Evolutionary conservation across 2,329 filamentous ascomycete species (phyloP).

Genomic region (Ambrosiella cleistominuta): DNA sequence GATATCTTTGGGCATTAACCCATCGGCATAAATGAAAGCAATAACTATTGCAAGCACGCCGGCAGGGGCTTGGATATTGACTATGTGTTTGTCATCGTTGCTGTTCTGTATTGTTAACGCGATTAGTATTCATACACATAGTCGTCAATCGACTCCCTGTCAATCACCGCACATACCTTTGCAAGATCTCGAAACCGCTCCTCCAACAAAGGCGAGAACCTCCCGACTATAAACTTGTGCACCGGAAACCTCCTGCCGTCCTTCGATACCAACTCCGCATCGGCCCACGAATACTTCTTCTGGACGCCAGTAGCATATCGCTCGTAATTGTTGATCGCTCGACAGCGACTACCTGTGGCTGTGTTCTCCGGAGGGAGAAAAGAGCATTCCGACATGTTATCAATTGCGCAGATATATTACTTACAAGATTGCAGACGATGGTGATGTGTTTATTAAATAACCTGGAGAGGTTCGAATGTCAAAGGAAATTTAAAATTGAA

Average conservation of each 20-base stretch:
- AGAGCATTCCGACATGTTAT: not conserved
- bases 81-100: not conserved
- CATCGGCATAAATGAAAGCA: constrained; percentile 1
- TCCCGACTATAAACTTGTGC: not conserved
- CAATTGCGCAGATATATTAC: not conserved
- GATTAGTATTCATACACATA: too few species aligned
- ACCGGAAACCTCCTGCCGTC: not conserved
- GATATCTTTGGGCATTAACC: not conserved
- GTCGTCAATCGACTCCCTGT: not conserved
- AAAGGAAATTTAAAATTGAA: too few species aligned
- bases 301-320: not conserved
- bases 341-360: too few species aligned
- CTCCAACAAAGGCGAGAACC: not conserved
- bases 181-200: not conserved
- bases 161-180: not conserved
- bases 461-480: too few species aligned
- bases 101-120: not conserved
- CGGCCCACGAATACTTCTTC: not conserved
- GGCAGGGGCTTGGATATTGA: not conserved
- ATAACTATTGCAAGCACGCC: not conserved
- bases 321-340: not conserved
- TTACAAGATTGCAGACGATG: too few species aligned
- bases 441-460: too few species aligned
- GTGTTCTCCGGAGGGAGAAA: not conserved
- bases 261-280: not conserved